Conservation (phyloP, 179 eudicot genomes). For the Silene coronaria region DNA sequence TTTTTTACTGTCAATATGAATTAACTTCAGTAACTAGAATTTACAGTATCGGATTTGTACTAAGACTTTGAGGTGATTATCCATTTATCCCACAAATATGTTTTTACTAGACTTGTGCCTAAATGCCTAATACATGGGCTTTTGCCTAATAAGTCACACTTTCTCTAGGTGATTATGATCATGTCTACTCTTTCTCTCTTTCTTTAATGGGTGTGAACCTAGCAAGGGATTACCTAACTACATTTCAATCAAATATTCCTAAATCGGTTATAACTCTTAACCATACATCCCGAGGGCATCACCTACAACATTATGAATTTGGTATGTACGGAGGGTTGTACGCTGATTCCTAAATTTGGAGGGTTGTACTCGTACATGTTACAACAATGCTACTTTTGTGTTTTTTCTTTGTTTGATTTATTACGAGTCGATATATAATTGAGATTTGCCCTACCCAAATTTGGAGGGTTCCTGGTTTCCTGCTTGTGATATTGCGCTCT, state of each 20-base stretch:
- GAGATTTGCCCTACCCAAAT: slow-evolving; percentile 12
- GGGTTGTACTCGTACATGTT: not conserved
- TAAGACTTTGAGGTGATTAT: not conserved
- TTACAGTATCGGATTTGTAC: not conserved
- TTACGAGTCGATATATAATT: not conserved
- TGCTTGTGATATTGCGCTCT: slow-evolving; percentile 18
- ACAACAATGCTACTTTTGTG: not conserved
- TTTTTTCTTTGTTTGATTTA: not conserved
- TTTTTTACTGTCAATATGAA: not conserved
- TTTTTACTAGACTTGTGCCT: not conserved
- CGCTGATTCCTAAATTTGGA: not conserved
- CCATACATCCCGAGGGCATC: not conserved
- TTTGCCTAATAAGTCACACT: not conserved
- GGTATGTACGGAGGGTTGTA: slow-evolving; percentile 6
- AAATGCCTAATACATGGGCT: not conserved
- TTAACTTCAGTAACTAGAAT: not conserved
- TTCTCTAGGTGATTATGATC: not conserved
- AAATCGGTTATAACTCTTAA: not conserved
- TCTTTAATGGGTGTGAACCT: not conserved
- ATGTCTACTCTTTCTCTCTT: not conserved
- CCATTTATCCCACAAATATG: not conserved
- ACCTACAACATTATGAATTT: not conserved
- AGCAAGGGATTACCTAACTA: not conserved
- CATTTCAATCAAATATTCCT: not conserved
- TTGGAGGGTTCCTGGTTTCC: slow-evolving; percentile 14